A percentile compares a stretch with the other conserved stretches of the same genome.
Conservation (phyloP, 305 asterid genomes). For the Ajuga reptans region DNA sequence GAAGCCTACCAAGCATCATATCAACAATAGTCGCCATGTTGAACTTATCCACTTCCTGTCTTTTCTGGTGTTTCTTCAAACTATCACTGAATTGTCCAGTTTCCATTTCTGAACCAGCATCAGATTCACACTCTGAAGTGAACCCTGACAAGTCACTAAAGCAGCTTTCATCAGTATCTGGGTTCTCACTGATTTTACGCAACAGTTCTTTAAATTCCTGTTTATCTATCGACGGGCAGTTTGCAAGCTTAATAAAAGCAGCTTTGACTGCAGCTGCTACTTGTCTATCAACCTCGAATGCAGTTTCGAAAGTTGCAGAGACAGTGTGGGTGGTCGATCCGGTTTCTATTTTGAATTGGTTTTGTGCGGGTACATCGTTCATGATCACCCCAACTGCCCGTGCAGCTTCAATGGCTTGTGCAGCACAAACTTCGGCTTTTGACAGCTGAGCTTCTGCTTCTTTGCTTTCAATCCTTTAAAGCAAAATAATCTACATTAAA, state of each 20-base stretch:
- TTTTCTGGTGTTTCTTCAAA: conserved; percentile 23
- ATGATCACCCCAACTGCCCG: conserved; percentile 61
- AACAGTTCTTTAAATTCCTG: conserved; percentile 68
- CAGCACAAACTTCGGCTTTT: conserved; percentile 54
- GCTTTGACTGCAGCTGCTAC: conserved; percentile 78
- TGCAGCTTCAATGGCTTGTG: conserved; percentile 79
- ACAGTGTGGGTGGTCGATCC: conserved; percentile 52
- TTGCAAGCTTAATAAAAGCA: conserved; percentile 69
- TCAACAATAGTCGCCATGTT: conserved; percentile 40
- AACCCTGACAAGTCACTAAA: conserved; percentile 25
- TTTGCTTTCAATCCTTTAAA: conserved; percentile 59
- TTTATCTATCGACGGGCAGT: conserved; percentile 54
- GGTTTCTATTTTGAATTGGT: conserved; percentile 45
- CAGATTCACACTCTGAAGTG: conserved; percentile 51
- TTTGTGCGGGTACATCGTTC: conserved; percentile 54
- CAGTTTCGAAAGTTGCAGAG: conserved; percentile 73
- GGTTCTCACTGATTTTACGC: conserved; percentile 70
- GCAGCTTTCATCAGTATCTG: conserved; percentile 45
- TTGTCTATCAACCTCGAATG: conserved; percentile 89
- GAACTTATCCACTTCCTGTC: conserved; percentile 34
- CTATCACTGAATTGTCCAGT: conserved; percentile 12
- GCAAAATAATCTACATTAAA: neutral
- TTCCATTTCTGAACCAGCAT: conserved; percentile 38
- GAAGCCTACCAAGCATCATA: conserved; percentile 73
- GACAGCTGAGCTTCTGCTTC: conserved; percentile 61